A percentile compares a stretch with the other conserved stretches of the same genome.
Conservation (phyloP, 1,284 basidiomycete genomes). For the Fomitopsis betulina region DNA sequence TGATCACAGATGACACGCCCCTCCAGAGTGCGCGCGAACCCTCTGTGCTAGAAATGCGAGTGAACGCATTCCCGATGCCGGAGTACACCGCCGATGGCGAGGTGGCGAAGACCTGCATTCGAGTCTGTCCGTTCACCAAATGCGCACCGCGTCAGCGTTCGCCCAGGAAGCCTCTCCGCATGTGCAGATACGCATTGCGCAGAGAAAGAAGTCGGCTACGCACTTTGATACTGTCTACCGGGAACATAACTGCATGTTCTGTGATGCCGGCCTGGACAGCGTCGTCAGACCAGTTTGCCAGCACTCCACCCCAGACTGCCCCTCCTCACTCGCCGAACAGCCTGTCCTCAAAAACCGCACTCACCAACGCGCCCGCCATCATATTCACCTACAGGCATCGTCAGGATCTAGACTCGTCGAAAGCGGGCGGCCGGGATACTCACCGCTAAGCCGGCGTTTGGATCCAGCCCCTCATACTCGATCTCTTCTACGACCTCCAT, state of each 20-base stretch:
- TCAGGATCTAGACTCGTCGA: neutral
- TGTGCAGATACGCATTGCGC: neutral
- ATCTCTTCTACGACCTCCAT: constrained; percentile 43
- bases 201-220: constrained; percentile 21
- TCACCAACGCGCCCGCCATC: constrained; percentile 92
- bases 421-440: constrained; percentile 21
- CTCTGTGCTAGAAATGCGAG: constrained; percentile 90
- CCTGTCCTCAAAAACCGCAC: constrained; percentile 26
- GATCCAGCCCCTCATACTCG: constrained; percentile 74
- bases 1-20: constrained; percentile 94
- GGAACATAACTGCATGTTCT: constrained; percentile 99
- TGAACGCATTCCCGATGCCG: constrained; percentile 85
- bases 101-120: constrained; percentile 95
- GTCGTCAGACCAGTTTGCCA: constrained; percentile 6
- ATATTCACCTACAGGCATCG: constrained; percentile 76
- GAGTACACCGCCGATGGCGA: constrained; percentile 83
- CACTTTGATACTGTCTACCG: constrained; percentile 97
- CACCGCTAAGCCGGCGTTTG: constrained; percentile 72
- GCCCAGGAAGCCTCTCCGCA: neutral
- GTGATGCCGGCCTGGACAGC: constrained; percentile 91
- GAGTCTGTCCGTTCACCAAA: constrained; percentile 58
- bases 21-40: constrained; percentile 91
- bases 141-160: constrained; percentile 1
- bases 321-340: neutral
- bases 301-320: neutral